Evolutionary conservation across 768 basidiomycete species (phyloP), one percentile per base, ranked within the genome.

Genomic region (Mycena rebaudengoi): DNA sequence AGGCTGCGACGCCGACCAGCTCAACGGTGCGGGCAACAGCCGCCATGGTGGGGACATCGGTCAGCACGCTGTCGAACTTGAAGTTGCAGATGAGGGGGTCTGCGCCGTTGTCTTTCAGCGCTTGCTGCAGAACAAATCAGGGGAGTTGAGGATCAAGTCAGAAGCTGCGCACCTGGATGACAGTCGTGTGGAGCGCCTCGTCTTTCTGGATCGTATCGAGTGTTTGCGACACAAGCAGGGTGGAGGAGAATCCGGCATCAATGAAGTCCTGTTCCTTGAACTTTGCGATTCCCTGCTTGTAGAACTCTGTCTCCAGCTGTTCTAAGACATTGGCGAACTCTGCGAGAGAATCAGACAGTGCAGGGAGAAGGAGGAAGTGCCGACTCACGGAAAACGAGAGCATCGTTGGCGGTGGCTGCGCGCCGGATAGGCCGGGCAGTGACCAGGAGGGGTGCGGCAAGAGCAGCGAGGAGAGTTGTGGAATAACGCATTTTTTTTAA

Each of bases 301-400:
- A 95, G 72, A 94, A 94, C 26, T 78, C 69, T 13, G 82, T 83
- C 74, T 94, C 92, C 16, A 94, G 79, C 65, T 89, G 85, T 73
- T 94, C 92, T 43, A 94, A 80, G 49, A 91, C 87, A 72, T 88
- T 80, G 44, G 91, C 91, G 66, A 94, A 94, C 71, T 88, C 92
- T 94, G 70, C 6, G 16, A n/a, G 40, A 32, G 48, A 16, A n/a
- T 51, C 46, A 51, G 37, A 60, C 32, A 18, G 48, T 39, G 20
- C 49, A 33, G 18, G 43, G 23, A 21, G 2, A 35, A 11, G 39
- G n/a, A 10, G 7, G 26, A 28, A 20, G 33, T 10, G 13, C 30
- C 29, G 14, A 85, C 89, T 69, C 76, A 91, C 90, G 81, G 73
- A 88, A 81, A 26, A 90, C 88, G 69, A 86, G 67, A 32, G 89